These are phyloP conservation scores for Bothriochloa decipiens DNA, from an alignment of 176 grass and related monocot species.

Conservation along the genomic window DNA sequence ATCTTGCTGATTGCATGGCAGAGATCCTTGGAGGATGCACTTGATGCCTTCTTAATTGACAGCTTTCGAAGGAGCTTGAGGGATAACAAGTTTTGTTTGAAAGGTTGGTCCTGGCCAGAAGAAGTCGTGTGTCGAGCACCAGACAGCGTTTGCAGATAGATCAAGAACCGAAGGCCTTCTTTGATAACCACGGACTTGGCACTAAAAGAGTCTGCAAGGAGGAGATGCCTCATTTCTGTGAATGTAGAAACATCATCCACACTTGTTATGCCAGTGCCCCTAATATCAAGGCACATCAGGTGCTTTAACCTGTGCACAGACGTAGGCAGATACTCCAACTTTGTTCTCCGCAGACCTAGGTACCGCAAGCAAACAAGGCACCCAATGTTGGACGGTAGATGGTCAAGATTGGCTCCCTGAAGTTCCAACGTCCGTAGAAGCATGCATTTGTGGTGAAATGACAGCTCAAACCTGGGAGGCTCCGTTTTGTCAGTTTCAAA, in stretches of 20 bases:
- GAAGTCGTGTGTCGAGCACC: too few species aligned
- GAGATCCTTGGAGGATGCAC: background rate
- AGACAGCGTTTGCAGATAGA: background rate
- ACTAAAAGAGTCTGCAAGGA: background rate
- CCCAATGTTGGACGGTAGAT: background rate
- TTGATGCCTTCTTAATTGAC: background rate
- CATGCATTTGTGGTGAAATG: too few species aligned
- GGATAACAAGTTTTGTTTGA: too few species aligned
- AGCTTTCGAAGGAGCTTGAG: constrained; percentile 9
- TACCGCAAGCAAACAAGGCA: constrained; percentile 21
- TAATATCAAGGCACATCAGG: constrained; percentile 14
- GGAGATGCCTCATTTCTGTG: constrained; percentile 17
- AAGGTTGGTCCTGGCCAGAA: too few species aligned
- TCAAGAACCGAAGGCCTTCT: background rate
- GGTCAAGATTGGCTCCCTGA: background rate
- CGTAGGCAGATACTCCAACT: background rate
- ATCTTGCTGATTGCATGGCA: background rate
- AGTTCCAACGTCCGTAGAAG: constrained; percentile 26
- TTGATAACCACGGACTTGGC: background rate
- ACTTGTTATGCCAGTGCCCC: constrained; percentile 7
- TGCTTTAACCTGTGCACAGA: background rate
- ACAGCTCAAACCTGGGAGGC: too few species aligned
- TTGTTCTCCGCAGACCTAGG: background rate
- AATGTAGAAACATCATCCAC: background rate
- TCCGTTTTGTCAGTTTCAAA: too few species aligned